Base-by-base conservation (phyloP, 805 yeast species). In the Isabelozyma gotoi region DNA sequence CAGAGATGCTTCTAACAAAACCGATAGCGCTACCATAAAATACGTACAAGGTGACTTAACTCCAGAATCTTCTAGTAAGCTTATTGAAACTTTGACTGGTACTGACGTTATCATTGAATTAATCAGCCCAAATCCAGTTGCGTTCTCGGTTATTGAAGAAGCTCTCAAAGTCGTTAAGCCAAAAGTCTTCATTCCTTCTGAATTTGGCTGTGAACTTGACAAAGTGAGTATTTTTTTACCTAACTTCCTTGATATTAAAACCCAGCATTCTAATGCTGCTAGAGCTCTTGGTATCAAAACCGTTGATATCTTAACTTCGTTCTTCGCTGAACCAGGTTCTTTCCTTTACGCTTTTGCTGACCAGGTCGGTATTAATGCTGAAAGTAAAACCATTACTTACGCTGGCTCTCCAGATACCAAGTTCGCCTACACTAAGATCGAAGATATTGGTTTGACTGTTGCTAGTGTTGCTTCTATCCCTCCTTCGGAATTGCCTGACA, bases 121-220 rank as follows among this genome's bases (percentile, higher is more conserved):
- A 36, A 50, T 68, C 34, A 59, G 68, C n/a, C 45, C 59, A 10
- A 50, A 50, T 20, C 68, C 74, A 6, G 55, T 52, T 14, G 39
- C 54, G 15, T 71, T 62, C 24, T 62, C 50, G 1, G 47, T 63
- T n/a, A 45, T 73, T 27, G 77, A 74, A 38, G 71, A 52, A 18
- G 40, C 75, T 6, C 73, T 73, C 2, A 55, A 57, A 7, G 60
- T 54, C 21, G 68, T 66, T 40, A 73, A 74, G 48, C 78, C 80
- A 39, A 74, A 75, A 54, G 55, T 79, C 27, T 81, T 71, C 62
- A 73, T 81, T 49, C 84, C 85, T 24, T 75, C 84, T 2, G 85
- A 81, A 52, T 82, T 77, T 51, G 89, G 88, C 33, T 52, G 67
- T 17, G 80, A 79, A 42, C 39, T 71, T 14, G 55, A 49, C 2